These are phyloP conservation scores for Sutorius eximius DNA, from an alignment of 1,284 basidiomycete species.

Conservation along the genomic window DNA sequence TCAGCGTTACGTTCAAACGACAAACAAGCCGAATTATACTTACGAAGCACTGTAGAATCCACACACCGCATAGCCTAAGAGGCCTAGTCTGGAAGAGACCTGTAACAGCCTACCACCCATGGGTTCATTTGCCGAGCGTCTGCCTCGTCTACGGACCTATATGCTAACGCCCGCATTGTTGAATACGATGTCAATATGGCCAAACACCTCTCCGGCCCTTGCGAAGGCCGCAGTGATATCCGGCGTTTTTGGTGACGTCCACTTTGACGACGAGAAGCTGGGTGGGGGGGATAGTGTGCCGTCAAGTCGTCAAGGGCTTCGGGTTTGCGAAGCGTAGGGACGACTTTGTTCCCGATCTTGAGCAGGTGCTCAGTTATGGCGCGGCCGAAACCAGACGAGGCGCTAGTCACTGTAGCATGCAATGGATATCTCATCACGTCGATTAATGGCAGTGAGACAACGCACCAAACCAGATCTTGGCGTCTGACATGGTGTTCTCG, in stretches of 20 bases:
- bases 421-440: not conserved
- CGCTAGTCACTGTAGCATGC: constrained; percentile 24
- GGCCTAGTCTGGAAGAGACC: constrained; percentile 28
- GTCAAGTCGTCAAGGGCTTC: constrained; percentile 30
- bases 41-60: constrained; percentile 30
- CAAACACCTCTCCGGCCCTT: constrained; percentile 35
- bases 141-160: constrained; percentile 18
- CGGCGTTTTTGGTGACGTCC: constrained; percentile 38
- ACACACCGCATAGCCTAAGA: constrained; percentile 7
- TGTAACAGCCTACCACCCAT: constrained; percentile 37
- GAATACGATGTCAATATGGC: constrained; percentile 44
- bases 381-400: constrained; percentile 32
- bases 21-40: not conserved
- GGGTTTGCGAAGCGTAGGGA: constrained; percentile 37
- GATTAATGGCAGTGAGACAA: not conserved
- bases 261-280: constrained; percentile 40
- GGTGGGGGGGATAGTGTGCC: constrained; percentile 23
- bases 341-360: constrained; percentile 34
- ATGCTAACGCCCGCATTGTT: constrained; percentile 31
- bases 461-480: constrained; percentile 24
- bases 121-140: constrained; percentile 32
- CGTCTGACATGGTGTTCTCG: constrained; percentile 11
- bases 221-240: constrained; percentile 36
- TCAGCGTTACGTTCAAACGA: not conserved
- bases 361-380: constrained; percentile 29